Base-by-base conservation (phyloP, 1,284 basidiomycete genomes). In the Trichosporon sp. region DNA sequence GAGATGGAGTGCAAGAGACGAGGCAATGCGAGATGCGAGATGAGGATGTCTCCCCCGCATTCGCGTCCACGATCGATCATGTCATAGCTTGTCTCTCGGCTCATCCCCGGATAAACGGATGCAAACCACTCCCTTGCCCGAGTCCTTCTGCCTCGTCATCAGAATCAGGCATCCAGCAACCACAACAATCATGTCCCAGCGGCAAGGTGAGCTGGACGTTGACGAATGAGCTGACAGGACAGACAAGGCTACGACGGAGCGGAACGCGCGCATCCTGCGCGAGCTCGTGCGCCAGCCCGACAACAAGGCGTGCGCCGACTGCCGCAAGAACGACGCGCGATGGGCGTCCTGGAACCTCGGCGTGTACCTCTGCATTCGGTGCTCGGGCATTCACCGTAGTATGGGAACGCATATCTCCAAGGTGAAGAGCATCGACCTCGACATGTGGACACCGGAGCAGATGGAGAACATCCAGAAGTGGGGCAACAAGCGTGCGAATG, bases 331-430 rank as follows among this genome's bases (percentile, higher is more conserved):
- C 83, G 96, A 98, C 86, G 93, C 96, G 48, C 88, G 96, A 80
- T 99, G 96, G 96, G 96, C 96, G 21, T 96, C 94, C 1, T 98
- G 96, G 93, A 99, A 98, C 82, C 84, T 98, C 37, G 95, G 95
- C 38, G 92, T 94, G 2, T 97, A 93, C 81, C 86, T 98, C 51
- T 99, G 96, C 82, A 98, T 99, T 77, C 89, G 96, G 72, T 99
- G 96, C 85, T 98, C 95, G n/a, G 96, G 96, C 40, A 93, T 98
- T 71, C 96, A 99, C 84, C 91, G 97, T 51, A 91, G 93, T 38
- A 96, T 99, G 94, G 97, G 97, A 73, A 98, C 96, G 0, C 97
- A 99, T 83, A 96, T 97, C 84, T 92, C 92, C 84, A 92, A 92
- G 80, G 94, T 99, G 80, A 98, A 98, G 83, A 97, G 94, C 7